Evolutionary conservation across 495 filamentous ascomycete genomes (phyloP).

Genomic region (Aspergillus carlsbadensis): DNA sequence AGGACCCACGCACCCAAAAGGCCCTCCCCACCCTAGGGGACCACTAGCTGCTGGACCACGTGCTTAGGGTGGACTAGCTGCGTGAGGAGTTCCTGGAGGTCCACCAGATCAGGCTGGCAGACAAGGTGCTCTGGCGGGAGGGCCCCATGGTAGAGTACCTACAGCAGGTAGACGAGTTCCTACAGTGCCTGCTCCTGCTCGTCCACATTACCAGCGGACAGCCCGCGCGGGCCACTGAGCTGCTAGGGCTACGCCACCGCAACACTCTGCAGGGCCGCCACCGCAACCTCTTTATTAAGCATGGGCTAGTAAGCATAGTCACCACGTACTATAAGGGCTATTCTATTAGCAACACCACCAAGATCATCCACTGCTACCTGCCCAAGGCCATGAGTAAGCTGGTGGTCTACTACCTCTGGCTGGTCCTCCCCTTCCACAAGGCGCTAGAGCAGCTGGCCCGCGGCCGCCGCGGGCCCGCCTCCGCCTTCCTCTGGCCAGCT

Average conservation of each 20-base stretch:
- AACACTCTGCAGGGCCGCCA: neutral
- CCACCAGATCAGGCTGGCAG: neutral
- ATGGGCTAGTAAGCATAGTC: slow-evolving; percentile 6
- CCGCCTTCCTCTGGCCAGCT: too few relatives aligned
- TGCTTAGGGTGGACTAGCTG: neutral
- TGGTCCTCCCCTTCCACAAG: too few relatives aligned
- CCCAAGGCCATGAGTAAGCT: neutral
- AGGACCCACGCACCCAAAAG: slow-evolving; percentile 5
- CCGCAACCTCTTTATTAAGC: slow-evolving; percentile 19
- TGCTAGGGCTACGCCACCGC: neutral
- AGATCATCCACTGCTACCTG: slow-evolving; percentile 11
- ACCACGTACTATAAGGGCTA: slow-evolving; percentile 18
- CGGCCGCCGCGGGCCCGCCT: too few relatives aligned
- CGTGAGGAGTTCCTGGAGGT: neutral
- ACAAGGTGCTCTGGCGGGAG: neutral
- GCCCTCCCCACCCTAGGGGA: slow-evolving; percentile 5
- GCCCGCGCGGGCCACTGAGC: neutral
- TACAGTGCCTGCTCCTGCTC: neutral
- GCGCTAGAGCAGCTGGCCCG: too few relatives aligned
- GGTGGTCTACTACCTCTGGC: neutral
- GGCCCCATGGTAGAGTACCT: too few relatives aligned
- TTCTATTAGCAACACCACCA: slow-evolving; percentile 7
- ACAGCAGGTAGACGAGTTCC: neutral
- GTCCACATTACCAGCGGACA: neutral
- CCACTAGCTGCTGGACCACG: neutral